Evolutionary conservation across 2,329 filamentous ascomycete species (phyloP), one percentile per base, ranked within the genome.

Genomic region (Ceratocystis huliohia): DNA sequence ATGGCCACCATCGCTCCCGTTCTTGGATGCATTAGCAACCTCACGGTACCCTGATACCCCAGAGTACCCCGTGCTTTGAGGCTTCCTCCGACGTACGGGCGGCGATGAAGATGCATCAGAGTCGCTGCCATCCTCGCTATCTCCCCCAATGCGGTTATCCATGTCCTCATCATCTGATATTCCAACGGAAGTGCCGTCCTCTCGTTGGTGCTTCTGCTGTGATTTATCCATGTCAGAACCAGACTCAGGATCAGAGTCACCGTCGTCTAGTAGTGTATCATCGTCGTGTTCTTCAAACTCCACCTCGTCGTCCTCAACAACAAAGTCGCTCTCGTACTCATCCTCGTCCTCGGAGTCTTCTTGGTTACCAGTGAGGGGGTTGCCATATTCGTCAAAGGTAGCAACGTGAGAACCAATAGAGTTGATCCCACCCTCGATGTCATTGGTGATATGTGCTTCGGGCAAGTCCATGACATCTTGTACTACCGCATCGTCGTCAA

Each of bases 311-410:
- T 66, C 65, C 15, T 41, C 57, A 30, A 66, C 65, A 20, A 66
- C 59, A 63, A 66, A 66, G 45, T 66, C 65, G n/a, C 65, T 66
- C 13, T 66, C 65, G 17, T 66, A 66, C 15, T 44, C 56, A 13
- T 66, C 65, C 17, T 66, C 59, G 17, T 62, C 25, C 1, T 45
- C 56, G 22, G n/a, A 10, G 17, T 59, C 41, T 13, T 65, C 64
- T 30, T 41, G 17, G 22, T 41, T 44, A 28, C 22, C 48, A 5
- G 20, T 17, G 8, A 53, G 22, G 3, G 48, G 37, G 15, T 53
- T 53, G 20, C 22, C 48, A 25, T 53, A 10, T 53, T 53, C 48
- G 10, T 53, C 48, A 7, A 28, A 22, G 25, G 22, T 22, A 53
- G 25, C 48, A 22, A 22, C 22, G 8, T 13, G 13, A 15, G 22